Evolutionary conservation across 306 rosid species (phyloP), one percentile per base, ranked within the genome.

Genomic region (Castanopsis chinensis): DNA sequence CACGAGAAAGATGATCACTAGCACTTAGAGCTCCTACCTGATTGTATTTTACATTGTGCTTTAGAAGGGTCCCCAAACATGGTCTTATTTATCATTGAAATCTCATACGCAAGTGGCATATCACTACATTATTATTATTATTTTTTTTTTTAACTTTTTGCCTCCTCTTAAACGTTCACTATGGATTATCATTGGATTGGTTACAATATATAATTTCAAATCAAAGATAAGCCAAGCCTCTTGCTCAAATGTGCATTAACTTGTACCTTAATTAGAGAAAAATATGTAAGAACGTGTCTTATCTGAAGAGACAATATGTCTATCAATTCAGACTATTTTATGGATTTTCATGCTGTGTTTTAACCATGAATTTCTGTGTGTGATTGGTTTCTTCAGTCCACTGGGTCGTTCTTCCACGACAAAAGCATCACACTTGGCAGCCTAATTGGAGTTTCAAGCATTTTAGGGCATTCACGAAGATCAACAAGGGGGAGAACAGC

Each of bases 391-490:
- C 75, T 80, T 13, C 75, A 92, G 92, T 85, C 91, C 53, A 84
- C 87, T 18, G 91, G 83, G 69, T 87, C 98, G 19, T 86, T 87
- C 79, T 82, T 86, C 87, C 91, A 76, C 76, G 86, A 84, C 60
- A 91, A 80, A 51, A 89, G 88, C 89, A 89, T 87, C 49, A 87
- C 92, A 65, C 89, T 86, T 19, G 97, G 92, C 35, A 89, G 73
- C 82, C 90, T 93, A 76, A 85, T 89, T 69, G 92, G 94, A 18
- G 86, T 74, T 35, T 90, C 94, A 4, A 76, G 75, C 86, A 80
- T 85, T 71, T 56, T 91, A 37, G 85, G 88, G 57, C 74, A 85
- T 32, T 86, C 98, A 6, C 65, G 88, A 68, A 87, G 95, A 87
- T 83, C 93, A 19, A 78, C 82, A 9, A 83, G 83, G 67, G 84